phyloP scores from a whole-genome alignment of 108 stramenopile species.

The Discostella stelligeroides region DNA sequence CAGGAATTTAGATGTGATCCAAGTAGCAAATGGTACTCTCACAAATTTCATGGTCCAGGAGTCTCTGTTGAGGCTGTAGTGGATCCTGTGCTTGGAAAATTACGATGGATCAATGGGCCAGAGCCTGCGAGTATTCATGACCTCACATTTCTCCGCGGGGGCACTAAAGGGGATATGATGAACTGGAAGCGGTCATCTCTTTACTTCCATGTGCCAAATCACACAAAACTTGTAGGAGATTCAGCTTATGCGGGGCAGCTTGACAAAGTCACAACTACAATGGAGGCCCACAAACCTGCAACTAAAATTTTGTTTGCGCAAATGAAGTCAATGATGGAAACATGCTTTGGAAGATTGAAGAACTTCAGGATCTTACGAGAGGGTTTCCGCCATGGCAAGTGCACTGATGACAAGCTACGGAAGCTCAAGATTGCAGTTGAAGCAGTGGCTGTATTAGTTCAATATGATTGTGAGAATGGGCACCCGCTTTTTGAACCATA shows the following conservation, averaged over 20 bases:
- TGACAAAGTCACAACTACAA: slow-evolving; percentile 5
- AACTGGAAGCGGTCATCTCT: slow-evolving; percentile 2
- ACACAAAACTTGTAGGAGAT: background rate
- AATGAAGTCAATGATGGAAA: slow-evolving; percentile 11
- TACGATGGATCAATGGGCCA: slow-evolving; percentile 2
- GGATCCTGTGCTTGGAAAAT: slow-evolving; percentile 1
- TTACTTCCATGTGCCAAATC: slow-evolving; percentile 4
- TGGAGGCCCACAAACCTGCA: slow-evolving; percentile 3
- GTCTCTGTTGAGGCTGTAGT: background rate
- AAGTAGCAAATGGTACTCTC: slow-evolving; percentile 12
- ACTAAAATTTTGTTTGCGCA: slow-evolving; percentile 1
- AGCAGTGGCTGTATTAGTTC: slow-evolving; percentile 2
- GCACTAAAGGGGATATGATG: background rate
- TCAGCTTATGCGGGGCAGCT: slow-evolving; percentile 4
- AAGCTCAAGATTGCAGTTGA: slow-evolving; percentile 8
- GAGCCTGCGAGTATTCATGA: slow-evolving; percentile 9
- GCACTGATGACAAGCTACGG: slow-evolving; percentile 12
- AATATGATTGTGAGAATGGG: slow-evolving; percentile 15
- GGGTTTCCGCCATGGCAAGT: slow-evolving; percentile 5
- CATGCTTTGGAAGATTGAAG: slow-evolving; percentile 3
- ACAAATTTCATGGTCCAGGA: slow-evolving; percentile 10
- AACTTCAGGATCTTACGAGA: slow-evolving; percentile 4
- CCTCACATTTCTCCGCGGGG: slow-evolving; percentile 7
- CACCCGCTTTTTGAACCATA: slow-evolving; percentile 4
- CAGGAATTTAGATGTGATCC: slow-evolving; percentile 17